phyloP scores from a whole-genome alignment of 176 grass and related monocot genomes.

The Rhynchospora pubera region DNA sequence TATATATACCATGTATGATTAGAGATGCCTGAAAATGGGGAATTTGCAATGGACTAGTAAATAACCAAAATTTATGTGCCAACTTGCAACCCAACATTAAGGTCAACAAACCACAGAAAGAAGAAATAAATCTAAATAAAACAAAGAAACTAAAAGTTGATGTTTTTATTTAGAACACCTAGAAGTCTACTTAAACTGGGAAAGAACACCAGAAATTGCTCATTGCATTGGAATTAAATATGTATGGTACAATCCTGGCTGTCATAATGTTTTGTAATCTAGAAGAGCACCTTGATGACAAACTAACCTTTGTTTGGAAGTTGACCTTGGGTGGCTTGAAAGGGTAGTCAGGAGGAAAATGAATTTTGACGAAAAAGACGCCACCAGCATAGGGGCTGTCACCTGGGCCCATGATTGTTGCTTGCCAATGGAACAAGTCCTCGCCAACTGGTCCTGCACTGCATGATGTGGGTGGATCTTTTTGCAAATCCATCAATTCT shows the following conservation, averaged over 20 bases:
- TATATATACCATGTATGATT: background rate
- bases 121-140: background rate
- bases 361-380: slow-evolving; percentile 81
- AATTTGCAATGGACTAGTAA: background rate
- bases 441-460: slow-evolving; percentile 81
- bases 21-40: background rate
- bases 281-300: background rate
- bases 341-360: slow-evolving; percentile 92
- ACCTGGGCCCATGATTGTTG: slow-evolving; percentile 84
- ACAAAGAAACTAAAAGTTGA: background rate
- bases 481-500: slow-evolving; percentile 83
- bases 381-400: slow-evolving; percentile 80
- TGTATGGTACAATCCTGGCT: background rate
- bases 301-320: slow-evolving; percentile 75
- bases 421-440: slow-evolving; percentile 89
- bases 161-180: background rate
- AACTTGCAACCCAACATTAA: background rate
- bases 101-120: background rate
- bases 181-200: background rate
- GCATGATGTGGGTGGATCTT: slow-evolving; percentile 76
- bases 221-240: background rate
- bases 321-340: slow-evolving; percentile 93
- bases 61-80: background rate
- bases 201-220: background rate
- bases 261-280: background rate